phyloP scores from a whole-genome alignment of 352 stramenopile species.

The Phytophthora europaea region DNA sequence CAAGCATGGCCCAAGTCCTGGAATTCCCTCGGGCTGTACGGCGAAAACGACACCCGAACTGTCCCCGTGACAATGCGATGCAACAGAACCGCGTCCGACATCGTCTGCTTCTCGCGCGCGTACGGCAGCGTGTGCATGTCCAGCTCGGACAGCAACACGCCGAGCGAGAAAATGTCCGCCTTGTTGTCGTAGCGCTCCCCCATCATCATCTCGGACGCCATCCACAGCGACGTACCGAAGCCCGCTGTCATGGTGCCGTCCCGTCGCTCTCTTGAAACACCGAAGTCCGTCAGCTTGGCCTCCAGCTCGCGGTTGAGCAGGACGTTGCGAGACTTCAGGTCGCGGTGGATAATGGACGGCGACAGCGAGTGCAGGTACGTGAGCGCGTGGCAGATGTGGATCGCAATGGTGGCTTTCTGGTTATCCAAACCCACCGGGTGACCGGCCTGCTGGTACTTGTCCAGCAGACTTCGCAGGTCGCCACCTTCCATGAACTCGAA shows the following conservation, averaged over 20 bases:
- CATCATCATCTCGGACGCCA: constrained; percentile 26
- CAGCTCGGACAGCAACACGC: constrained; percentile 19
- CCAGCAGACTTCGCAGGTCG: constrained; percentile 44
- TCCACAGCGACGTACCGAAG: constrained; percentile 16
- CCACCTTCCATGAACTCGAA: constrained; percentile 55
- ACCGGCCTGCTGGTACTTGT: constrained; percentile 21
- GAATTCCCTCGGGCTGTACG: constrained; percentile 12
- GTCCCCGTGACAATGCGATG: constrained; percentile 10
- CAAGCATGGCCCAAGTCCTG: constrained; percentile 9
- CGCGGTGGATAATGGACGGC: constrained; percentile 15
- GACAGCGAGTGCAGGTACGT: constrained; percentile 23
- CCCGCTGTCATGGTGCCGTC: constrained; percentile 26
- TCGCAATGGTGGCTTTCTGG: constrained; percentile 29
- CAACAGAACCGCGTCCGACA: constrained; percentile 21
- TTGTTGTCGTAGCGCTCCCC: constrained; percentile 21
- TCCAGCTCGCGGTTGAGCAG: constrained; percentile 18
- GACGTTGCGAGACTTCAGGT: constrained; percentile 21
- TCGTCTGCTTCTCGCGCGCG: constrained; percentile 6
- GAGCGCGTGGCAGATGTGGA: constrained; percentile 26
- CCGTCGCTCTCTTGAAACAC: constrained; percentile 42
- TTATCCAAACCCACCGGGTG: constrained; percentile 22
- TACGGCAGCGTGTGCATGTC: constrained; percentile 20
- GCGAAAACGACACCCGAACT: constrained; percentile 13
- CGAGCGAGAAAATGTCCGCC: constrained; percentile 25
- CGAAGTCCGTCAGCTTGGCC: constrained; percentile 69